phyloP scores from a whole-genome alignment of 2,329 filamentous ascomycete species.

The Dothistroma septosporum region DNA sequence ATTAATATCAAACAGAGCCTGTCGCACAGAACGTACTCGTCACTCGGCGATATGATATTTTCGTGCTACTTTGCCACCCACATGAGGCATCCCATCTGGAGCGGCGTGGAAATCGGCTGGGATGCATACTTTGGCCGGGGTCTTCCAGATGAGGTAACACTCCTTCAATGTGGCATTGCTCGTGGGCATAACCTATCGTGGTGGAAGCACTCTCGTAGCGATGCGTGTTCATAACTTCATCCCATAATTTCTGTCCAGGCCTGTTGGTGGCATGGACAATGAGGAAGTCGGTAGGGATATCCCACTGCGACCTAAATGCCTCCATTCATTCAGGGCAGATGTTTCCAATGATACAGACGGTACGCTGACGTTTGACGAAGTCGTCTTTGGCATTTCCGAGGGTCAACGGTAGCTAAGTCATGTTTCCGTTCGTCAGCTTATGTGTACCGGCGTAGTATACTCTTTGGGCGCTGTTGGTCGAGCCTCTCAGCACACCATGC shows the following conservation, averaged over 20 bases:
- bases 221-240: background rate
- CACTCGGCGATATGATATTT: slow-evolving; percentile 4
- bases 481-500: background rate
- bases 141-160: background rate
- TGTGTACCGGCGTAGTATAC: background rate
- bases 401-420: background rate
- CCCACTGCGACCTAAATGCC: slow-evolving; percentile 1
- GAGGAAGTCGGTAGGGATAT: slow-evolving; percentile 4
- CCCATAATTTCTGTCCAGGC: background rate
- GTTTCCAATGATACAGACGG: slow-evolving; percentile 8
- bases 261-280: background rate
- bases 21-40: background rate
- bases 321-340: slow-evolving; percentile 4
- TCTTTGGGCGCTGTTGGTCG: background rate
- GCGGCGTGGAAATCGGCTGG: background rate
- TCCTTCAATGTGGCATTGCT: background rate
- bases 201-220: background rate
- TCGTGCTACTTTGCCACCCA: slow-evolving; percentile 2
- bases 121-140: background rate
- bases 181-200: background rate
- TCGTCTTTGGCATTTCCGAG: background rate
- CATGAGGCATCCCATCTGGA: background rate
- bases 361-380: background rate
- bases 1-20: background rate
- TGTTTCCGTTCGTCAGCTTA: background rate